Percentiles rank a stretch among this genome's conserved stretches.
Conservation (phyloP, 805 yeast genomes). For the Candida hungchunana region DNA sequence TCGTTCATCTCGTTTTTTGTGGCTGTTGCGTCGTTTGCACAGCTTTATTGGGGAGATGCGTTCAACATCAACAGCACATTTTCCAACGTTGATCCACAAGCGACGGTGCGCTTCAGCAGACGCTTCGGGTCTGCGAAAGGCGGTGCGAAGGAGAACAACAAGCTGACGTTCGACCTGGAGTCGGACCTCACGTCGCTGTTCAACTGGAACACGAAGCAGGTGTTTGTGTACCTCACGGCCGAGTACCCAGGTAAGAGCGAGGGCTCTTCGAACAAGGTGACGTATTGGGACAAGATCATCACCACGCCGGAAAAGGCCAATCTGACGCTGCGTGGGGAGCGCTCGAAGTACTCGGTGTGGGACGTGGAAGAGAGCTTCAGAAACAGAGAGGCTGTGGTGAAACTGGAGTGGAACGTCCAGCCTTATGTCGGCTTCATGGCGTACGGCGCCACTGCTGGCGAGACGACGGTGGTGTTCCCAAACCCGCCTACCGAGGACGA, state of each 20-base stretch:
- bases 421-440: slow-evolving; percentile 82
- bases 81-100: slow-evolving; percentile 33
- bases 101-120: slow-evolving; percentile 50
- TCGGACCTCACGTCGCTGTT: slow-evolving; percentile 75
- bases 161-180: slow-evolving; percentile 66
- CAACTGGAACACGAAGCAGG: slow-evolving; percentile 96
- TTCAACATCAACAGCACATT: slow-evolving; percentile 38
- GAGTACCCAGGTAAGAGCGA: slow-evolving; percentile 51
- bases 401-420: slow-evolving; percentile 86
- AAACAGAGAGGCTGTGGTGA: slow-evolving; percentile 61
- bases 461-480: slow-evolving; percentile 18
- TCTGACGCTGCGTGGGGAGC: slow-evolving; percentile 45
- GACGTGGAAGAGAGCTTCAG: slow-evolving; percentile 61
- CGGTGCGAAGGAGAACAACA: slow-evolving; percentile 72
- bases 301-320: slow-evolving; percentile 52
- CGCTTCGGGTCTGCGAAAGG: slow-evolving; percentile 64
- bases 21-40: slow-evolving; percentile 43
- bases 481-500: slow-evolving; percentile 13
- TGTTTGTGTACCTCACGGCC: slow-evolving; percentile 87
- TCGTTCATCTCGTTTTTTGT: slow-evolving; percentile 44
- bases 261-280: slow-evolving; percentile 56
- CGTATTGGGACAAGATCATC: slow-evolving; percentile 89
- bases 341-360: slow-evolving; percentile 83
- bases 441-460: slow-evolving; percentile 52
- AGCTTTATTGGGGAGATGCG: slow-evolving; percentile 43